A percentile compares a stretch with the other conserved stretches of the same genome.
These are phyloP conservation scores for Coix lacrymajobi DNA, from an alignment of 176 grass and related monocot species.

Conservation along the genomic window DNA sequence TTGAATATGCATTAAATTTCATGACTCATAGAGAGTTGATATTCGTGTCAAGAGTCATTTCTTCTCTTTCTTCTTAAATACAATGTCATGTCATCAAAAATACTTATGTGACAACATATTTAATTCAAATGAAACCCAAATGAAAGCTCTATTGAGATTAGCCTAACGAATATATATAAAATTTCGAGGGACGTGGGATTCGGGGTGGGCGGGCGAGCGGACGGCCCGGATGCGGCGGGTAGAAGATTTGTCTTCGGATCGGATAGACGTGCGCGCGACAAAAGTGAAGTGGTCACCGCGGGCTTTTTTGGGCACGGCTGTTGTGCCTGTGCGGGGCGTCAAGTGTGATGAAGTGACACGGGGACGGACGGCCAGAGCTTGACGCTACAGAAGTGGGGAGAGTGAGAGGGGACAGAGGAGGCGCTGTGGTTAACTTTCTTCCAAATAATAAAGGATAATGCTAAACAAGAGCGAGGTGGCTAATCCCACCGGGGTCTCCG, in stretches of 20 bases:
- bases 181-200: background rate
- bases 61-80: too few relatives aligned
- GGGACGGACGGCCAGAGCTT: background rate
- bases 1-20: too few relatives aligned
- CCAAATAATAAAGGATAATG: slow-evolving; percentile 10
- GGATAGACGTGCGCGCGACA: slow-evolving; percentile 8
- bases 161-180: too few relatives aligned
- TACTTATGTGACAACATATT: too few relatives aligned
- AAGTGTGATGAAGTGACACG: slow-evolving; percentile 6
- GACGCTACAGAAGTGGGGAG: too few relatives aligned
- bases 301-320: background rate
- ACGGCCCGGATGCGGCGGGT: background rate
- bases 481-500: background rate
- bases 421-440: background rate
- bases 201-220: background rate
- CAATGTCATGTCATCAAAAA: too few relatives aligned
- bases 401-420: background rate
- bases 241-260: too few relatives aligned
- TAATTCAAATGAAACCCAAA: too few relatives aligned
- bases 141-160: too few relatives aligned
- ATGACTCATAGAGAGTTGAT: too few relatives aligned
- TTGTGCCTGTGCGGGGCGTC: background rate
- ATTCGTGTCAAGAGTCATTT: too few relatives aligned
- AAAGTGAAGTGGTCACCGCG: slow-evolving; percentile 7
- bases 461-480: background rate